Conservation (phyloP, 352 stramenopile genomes). For the Phytophthora nicotianae region DNA sequence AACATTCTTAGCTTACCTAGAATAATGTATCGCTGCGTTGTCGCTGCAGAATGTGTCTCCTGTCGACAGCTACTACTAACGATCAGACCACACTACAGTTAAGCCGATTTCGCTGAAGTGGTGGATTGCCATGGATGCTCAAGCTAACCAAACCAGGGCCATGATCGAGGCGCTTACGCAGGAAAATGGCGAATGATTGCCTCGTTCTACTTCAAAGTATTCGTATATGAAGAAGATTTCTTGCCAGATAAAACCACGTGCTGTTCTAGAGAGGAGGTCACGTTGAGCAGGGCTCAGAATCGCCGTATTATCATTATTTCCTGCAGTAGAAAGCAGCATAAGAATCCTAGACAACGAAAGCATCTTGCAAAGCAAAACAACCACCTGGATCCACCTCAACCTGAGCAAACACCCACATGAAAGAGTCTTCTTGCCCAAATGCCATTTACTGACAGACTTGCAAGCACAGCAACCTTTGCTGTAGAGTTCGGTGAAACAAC, state of each 20-base stretch:
- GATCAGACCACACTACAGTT: too few relatives aligned
- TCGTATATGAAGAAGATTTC: too few relatives aligned
- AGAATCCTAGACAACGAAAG: background rate
- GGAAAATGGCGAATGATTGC: too few relatives aligned
- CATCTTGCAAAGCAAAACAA: background rate
- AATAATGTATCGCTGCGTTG: too few relatives aligned
- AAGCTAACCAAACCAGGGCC: too few relatives aligned
- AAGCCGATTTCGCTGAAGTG: too few relatives aligned
- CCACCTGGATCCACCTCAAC: background rate
- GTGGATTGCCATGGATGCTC: too few relatives aligned
- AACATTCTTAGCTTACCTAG: too few relatives aligned
- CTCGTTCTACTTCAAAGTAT: too few relatives aligned
- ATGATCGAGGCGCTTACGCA: too few relatives aligned
- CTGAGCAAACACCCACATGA: background rate
- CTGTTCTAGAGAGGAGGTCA: background rate
- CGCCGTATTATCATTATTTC: background rate
- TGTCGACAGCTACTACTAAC: too few relatives aligned
- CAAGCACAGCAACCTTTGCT: background rate
- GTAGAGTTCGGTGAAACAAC: conserved; percentile 1
- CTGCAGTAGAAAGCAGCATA: background rate
- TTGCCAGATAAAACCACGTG: background rate
- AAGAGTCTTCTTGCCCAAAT: background rate
- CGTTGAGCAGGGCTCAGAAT: background rate
- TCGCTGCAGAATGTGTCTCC: too few relatives aligned
- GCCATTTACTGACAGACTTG: background rate